Percentiles rank a stretch among this genome's conserved stretches.
phyloP scores from a whole-genome alignment of 768 basidiomycete genomes.

The Calocybe indica region DNA sequence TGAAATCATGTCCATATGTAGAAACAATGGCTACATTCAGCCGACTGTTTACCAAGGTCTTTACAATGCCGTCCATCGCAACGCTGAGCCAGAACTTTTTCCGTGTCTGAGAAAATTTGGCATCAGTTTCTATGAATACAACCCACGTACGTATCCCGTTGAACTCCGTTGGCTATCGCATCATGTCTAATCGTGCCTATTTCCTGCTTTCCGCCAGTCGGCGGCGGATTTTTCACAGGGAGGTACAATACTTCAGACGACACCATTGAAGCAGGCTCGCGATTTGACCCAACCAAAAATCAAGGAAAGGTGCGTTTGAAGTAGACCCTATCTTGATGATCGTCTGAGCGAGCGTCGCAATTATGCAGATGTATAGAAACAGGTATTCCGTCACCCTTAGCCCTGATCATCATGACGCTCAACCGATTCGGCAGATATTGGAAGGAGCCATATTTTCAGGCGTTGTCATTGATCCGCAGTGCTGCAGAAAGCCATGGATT shows the following conservation, averaged over 20 bases:
- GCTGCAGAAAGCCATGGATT: slow-evolving; percentile 23
- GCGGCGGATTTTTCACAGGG: slow-evolving; percentile 55
- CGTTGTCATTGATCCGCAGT: slow-evolving; percentile 11
- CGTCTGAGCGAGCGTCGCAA: not conserved
- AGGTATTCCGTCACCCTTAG: slow-evolving; percentile 10
- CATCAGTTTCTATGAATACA: slow-evolving; percentile 51
- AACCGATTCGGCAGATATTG: slow-evolving; percentile 12
- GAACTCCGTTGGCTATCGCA: not conserved
- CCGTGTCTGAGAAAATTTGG: slow-evolving; percentile 55
- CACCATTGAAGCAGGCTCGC: slow-evolving; percentile 40
- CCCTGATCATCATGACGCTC: slow-evolving; percentile 16
- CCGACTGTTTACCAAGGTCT: slow-evolving; percentile 52
- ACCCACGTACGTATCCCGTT: slow-evolving; percentile 34
- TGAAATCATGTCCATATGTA: slow-evolving; percentile 54
- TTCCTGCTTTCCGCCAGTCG: slow-evolving; percentile 31
- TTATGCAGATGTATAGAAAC: slow-evolving; percentile 27
- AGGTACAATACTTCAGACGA: slow-evolving; percentile 37
- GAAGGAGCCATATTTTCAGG: slow-evolving; percentile 19
- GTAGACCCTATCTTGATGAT: not conserved
- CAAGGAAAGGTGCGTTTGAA: slow-evolving; percentile 38
- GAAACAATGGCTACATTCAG: slow-evolving; percentile 43
- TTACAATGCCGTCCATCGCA: slow-evolving; percentile 34
- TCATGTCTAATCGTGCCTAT: too few relatives aligned
- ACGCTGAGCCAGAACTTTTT: slow-evolving; percentile 39
- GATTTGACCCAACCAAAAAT: slow-evolving; percentile 42